These are phyloP conservation scores for Cercospora sp. DNA, from an alignment of 2,329 filamentous ascomycete genomes.

Conservation along the genomic window DNA sequence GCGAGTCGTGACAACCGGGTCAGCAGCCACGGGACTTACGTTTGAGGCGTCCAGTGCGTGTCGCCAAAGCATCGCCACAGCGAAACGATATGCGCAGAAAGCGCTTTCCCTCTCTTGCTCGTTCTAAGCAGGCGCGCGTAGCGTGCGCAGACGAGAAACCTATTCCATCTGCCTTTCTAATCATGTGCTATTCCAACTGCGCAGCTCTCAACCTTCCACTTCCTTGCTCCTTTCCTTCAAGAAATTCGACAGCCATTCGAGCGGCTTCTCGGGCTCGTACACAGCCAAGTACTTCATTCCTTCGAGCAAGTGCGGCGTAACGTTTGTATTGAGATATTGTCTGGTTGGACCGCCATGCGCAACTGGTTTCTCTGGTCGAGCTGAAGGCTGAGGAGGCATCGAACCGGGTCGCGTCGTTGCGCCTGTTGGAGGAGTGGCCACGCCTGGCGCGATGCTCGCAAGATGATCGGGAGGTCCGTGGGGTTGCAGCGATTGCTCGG, in stretches of 20 bases:
- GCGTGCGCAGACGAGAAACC: background rate
- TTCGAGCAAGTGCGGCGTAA: conserved; percentile 54
- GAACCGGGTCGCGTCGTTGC: conserved; percentile 31
- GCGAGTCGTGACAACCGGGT: background rate
- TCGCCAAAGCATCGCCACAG: background rate
- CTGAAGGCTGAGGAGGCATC: conserved; percentile 36
- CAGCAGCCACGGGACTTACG: background rate
- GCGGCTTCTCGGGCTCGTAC: conserved; percentile 54
- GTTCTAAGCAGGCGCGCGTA: background rate
- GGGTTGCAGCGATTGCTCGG: background rate
- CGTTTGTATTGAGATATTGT: conserved; percentile 51
- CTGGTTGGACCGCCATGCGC: conserved; percentile 51
- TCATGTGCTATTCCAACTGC: background rate
- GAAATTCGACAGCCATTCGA: conserved; percentile 52
- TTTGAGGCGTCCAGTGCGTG: background rate
- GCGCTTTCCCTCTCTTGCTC: background rate
- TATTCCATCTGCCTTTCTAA: background rate
- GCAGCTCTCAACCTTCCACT: conserved; percentile 43
- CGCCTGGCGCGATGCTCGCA: conserved; percentile 23
- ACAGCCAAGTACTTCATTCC: conserved; percentile 54
- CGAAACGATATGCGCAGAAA: background rate
- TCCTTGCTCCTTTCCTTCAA: conserved; percentile 50
- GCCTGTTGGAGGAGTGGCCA: conserved; percentile 30
- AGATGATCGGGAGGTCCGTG: conserved; percentile 23
- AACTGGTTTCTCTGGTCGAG: conserved; percentile 41